These are phyloP conservation scores for Jamesozyma piceae DNA, from an alignment of 805 yeast species.

Conservation along the genomic window DNA sequence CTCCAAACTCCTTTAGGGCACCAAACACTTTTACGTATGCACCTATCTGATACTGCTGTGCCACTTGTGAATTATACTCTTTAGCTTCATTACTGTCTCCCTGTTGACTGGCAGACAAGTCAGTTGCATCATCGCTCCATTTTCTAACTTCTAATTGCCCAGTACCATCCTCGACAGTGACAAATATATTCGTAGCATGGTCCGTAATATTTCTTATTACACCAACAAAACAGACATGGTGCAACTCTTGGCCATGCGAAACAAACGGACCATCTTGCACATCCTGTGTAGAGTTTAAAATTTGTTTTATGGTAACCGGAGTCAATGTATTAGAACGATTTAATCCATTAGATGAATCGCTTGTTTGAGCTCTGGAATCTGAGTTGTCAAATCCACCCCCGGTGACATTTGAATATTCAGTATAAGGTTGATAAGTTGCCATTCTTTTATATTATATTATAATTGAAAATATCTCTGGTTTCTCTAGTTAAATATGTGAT, in stretches of 20 bases:
- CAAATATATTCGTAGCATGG: conserved; percentile 43
- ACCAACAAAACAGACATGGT: conserved; percentile 58
- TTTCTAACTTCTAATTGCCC: conserved; percentile 55
- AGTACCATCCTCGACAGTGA: conserved; percentile 73
- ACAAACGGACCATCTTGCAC: conserved; percentile 62
- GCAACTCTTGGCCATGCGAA: conserved; percentile 50
- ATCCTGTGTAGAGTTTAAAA: conserved; percentile 48
- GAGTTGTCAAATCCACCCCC: conserved; percentile 27
- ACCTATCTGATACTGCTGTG: conserved; percentile 35
- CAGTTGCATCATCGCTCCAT: conserved; percentile 44
- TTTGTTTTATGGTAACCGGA: conserved; percentile 70
- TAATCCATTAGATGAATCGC: conserved; percentile 14
- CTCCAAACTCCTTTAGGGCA: conserved; percentile 49
- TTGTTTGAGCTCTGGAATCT: conserved; percentile 19
- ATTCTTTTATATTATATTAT: too few relatives aligned
- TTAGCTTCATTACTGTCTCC: conserved; percentile 10
- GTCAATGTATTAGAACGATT: conserved; percentile 31
- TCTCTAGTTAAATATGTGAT: too few relatives aligned
- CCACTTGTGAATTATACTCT: conserved; percentile 25
- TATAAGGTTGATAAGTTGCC: conserved; percentile 26
- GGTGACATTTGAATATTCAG: conserved; percentile 25
- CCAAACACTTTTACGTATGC: conserved; percentile 55
- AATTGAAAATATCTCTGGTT: too few relatives aligned
- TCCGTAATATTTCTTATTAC: conserved; percentile 57
- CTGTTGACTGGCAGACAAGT: conserved; percentile 26